Evolutionary conservation across 148 eudicot genomes (phyloP), one percentile per base, ranked within the genome.

Genomic region (Linanthus parryae): DNA sequence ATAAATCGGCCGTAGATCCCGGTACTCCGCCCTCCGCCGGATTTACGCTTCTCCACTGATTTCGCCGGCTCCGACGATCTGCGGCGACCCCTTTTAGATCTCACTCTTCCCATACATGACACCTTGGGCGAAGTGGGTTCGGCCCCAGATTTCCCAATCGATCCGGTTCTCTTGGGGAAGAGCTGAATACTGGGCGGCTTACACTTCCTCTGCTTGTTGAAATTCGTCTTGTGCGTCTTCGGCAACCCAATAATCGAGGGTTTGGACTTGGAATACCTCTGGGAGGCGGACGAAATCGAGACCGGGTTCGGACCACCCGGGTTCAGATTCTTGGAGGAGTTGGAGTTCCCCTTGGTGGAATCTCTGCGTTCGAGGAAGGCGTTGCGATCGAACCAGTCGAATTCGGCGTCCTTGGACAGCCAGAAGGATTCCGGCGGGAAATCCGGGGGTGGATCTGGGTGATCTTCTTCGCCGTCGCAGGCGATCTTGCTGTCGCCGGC

Each of bases 71-170:
- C 53, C 58, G n/a, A n/a, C n/a, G n/a, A n/a, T n/a, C n/a, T n/a
- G n/a, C 73, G 60, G 29, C 84, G 73, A 30, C 73, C 53, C 25
- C 83, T 43, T 61, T 71, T 78, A 18, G 97, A 89, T 38, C 78
- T 66, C 9, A 89, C 97, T 33, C 94, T 59, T 0, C 94, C 97
- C 57, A 89, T 89, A 44, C 97, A 89, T 1, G 97, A 84, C 9
- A 89, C 97, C 73, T 89, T 89, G 5, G 94, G 97, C 2, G 97
- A 89, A 2, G 81, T 69, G 30, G 94, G 97, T 48, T 89, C 94
- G 10, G 65, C 49, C 17, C 21, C 63, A 34, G 80, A 10, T 52
- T 77, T 79, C 10, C 70, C 61, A 2, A 65, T 62, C 0, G 67
- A 52, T 9, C 37, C 68, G 22, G 85, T 56, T 28, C 81, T 71